Evolutionary conservation across 2,329 filamentous ascomycete genomes (phyloP).

Genomic region (Periglandula ipomoeae): DNA sequence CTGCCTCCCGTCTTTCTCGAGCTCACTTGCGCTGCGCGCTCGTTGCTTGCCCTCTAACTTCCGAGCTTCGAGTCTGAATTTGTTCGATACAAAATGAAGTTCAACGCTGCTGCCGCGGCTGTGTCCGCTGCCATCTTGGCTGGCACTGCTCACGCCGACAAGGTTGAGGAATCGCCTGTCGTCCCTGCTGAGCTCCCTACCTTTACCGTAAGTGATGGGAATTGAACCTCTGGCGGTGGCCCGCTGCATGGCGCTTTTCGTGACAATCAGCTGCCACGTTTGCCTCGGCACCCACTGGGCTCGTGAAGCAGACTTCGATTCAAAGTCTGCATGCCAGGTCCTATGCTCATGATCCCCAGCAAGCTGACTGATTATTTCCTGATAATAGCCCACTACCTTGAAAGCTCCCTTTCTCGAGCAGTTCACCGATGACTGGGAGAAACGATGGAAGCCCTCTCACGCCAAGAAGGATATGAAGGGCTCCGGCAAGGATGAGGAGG

Average conservation of each 20-base stretch:
- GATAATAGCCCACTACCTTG: constrained; percentile 64
- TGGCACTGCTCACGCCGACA: constrained; percentile 60
- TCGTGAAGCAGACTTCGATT: neutral
- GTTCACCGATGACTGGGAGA: constrained; percentile 94
- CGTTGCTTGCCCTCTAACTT: constrained; percentile 28
- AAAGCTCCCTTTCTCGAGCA: constrained; percentile 97
- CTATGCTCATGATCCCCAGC: neutral
- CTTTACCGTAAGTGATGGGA: constrained; percentile 65
- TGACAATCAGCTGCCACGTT: neutral
- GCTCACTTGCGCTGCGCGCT: constrained; percentile 16
- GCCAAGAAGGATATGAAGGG: constrained; percentile 85
- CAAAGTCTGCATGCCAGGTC: neutral
- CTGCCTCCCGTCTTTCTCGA: constrained; percentile 8
- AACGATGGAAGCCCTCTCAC: constrained; percentile 86
- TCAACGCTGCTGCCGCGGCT: constrained; percentile 69
- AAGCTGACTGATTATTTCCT: constrained; percentile 14
- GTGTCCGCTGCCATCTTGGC: constrained; percentile 66
- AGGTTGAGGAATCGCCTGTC: constrained; percentile 52
- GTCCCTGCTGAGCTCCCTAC: constrained; percentile 62
- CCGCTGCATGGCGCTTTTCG: neutral
- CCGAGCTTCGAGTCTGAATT: neutral
- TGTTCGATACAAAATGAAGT: constrained; percentile 57
- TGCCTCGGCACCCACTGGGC: neutral
- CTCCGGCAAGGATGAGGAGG: constrained; percentile 52
- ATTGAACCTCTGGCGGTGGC: too few relatives aligned